phyloP scores from a whole-genome alignment of 805 yeast genomes.

The Candida xiaguanensis region DNA sequence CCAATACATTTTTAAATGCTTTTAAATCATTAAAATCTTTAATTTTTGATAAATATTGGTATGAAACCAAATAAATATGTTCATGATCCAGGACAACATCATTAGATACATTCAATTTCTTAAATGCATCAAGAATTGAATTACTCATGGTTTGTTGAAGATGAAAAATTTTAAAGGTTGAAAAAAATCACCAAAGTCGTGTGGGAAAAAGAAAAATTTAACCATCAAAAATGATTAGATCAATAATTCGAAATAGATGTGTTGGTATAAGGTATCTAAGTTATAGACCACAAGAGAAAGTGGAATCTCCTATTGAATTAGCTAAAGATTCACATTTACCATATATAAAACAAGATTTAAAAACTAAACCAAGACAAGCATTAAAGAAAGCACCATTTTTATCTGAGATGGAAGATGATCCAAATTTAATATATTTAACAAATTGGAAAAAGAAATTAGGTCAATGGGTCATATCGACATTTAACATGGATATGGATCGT shows the following conservation, averaged over 20 bases:
- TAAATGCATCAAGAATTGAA: conserved; percentile 40
- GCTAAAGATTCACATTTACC: conserved; percentile 41
- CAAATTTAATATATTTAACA: conserved; percentile 34
- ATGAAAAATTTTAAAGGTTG: neutral
- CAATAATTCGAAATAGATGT: neutral
- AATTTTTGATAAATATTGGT: conserved; percentile 37
- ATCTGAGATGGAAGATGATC: conserved; percentile 36
- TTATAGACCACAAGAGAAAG: conserved; percentile 1
- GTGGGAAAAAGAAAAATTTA: neutral
- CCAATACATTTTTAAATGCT: conserved; percentile 44
- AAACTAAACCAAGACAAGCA: conserved; percentile 34
- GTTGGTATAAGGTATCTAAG: neutral
- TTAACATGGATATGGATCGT: conserved; percentile 85
- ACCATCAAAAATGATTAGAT: neutral
- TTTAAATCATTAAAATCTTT: conserved; percentile 32
- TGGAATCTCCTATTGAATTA: conserved; percentile 28
- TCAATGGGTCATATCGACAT: conserved; percentile 55
- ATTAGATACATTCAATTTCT: conserved; percentile 30
- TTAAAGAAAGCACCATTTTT: conserved; percentile 34
- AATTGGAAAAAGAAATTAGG: conserved; percentile 48
- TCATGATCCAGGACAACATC: conserved; percentile 29
- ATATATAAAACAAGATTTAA: conserved; percentile 30
- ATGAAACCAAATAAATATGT: conserved; percentile 34
- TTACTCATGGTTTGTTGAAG: conserved; percentile 25
- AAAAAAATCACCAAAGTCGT: neutral